Conservation (phyloP, 2,329 filamentous ascomycete genomes). For the Ophiostoma angusticollis region DNA sequence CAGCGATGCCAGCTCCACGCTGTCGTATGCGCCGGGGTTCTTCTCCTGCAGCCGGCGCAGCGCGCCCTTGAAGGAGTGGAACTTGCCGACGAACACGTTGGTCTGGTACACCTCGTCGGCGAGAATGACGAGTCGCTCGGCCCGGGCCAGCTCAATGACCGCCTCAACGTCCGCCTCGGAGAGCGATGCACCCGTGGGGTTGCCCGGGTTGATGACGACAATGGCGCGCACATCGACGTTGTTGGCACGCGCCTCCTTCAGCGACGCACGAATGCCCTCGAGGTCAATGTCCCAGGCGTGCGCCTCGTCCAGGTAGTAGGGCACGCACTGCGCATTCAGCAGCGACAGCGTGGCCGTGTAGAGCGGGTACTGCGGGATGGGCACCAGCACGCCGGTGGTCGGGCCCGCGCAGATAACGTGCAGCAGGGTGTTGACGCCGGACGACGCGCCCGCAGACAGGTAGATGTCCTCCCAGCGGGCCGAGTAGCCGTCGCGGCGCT, state of each 20-base stretch:
- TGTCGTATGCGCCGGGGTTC: constrained; percentile 62
- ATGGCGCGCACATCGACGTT: constrained; percentile 84
- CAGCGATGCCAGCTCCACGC: constrained; percentile 78
- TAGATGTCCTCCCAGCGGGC: constrained; percentile 74
- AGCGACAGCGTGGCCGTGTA: constrained; percentile 88
- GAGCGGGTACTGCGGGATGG: constrained; percentile 94
- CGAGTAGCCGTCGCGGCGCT: constrained; percentile 80
- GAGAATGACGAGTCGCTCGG: constrained; percentile 77
- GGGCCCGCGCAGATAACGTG: constrained; percentile 72
- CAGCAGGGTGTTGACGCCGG: constrained; percentile 87
- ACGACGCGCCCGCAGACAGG: constrained; percentile 81
- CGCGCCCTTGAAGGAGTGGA: constrained; percentile 88
- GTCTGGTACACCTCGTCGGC: constrained; percentile 99
- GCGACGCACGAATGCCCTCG: constrained; percentile 57
- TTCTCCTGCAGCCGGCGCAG: constrained; percentile 70
- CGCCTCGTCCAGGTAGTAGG: constrained; percentile 84
- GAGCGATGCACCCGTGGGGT: constrained; percentile 86
- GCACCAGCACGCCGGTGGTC: constrained; percentile 74
- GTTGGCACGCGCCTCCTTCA: constrained; percentile 59
- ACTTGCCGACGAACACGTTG: constrained; percentile 90
- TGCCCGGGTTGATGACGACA: constrained; percentile 96
- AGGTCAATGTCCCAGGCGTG: constrained; percentile 82
- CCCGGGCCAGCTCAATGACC: constrained; percentile 75
- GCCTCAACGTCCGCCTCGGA: constrained; percentile 64
- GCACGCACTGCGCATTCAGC: constrained; percentile 74